Conservation (phyloP, 192 early-diverging fungal genomes). For the Backusella tarrabulga region DNA sequence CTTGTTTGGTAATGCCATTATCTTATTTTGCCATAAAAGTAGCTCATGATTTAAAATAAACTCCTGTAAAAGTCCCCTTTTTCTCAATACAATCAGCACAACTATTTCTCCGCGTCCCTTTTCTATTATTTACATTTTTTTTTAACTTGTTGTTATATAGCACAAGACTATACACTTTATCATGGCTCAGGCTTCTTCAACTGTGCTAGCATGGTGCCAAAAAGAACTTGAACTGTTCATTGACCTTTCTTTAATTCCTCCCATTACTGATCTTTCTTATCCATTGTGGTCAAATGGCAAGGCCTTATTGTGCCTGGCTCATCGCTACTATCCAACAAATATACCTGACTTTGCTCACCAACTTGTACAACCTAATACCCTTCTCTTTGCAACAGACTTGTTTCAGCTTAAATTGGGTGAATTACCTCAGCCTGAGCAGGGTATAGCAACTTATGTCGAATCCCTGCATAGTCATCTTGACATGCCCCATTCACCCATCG, state of each 20-base stretch:
- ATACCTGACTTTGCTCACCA: slow-evolving; percentile 8
- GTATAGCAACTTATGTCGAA: background rate
- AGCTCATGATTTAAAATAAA: slow-evolving; percentile 1
- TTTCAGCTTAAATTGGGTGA: slow-evolving; percentile 4
- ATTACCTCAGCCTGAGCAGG: background rate
- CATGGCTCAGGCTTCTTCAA: background rate
- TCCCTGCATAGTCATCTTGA: background rate
- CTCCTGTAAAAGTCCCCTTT: background rate
- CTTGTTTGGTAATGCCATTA: background rate
- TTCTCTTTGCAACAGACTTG: background rate
- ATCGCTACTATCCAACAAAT: slow-evolving; percentile 16
- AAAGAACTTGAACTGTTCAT: slow-evolving; percentile 6
- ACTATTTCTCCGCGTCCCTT: slow-evolving; percentile 8
- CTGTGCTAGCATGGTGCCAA: slow-evolving; percentile 22
- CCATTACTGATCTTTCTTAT: slow-evolving; percentile 11
- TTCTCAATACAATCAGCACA: background rate
- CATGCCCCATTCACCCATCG: background rate
- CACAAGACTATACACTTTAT: background rate
- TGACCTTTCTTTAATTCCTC: slow-evolving; percentile 17
- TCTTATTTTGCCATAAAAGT: background rate
- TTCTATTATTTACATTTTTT: background rate
- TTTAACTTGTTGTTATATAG: background rate
- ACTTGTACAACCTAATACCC: background rate
- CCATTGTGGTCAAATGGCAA: background rate
- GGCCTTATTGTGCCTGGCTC: slow-evolving; percentile 10